Evolutionary conservation across 257 asterid genomes (phyloP), one percentile per base, ranked within the genome.

Genomic region (Ophiorrhiza pumila): DNA sequence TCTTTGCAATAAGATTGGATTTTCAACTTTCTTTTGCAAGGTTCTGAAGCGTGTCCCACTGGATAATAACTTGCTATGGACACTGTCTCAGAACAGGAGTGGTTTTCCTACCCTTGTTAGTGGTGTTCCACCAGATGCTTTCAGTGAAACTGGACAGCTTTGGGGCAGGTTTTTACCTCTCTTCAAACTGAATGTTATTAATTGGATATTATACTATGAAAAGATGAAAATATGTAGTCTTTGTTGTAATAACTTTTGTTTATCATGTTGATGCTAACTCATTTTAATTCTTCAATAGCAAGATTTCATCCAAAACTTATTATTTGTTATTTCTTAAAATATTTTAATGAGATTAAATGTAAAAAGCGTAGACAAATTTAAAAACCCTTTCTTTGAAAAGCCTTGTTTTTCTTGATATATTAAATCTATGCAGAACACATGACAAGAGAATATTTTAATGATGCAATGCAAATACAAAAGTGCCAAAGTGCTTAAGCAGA

Each of bases 71-170:
- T 81, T 60, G n/a, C 68, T 59, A 17, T 80, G 71, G 23, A 57
- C 77, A 66, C 56, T 68, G 74, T 65, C 70, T 78, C 93, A 95
- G 99, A 83, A 83, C 72, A 80, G 81, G 69, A 83, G 82, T 31
- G 91, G 97, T 45, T 95, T 92, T 78, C 99, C 99, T 59, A 89
- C 84, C 69, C 88, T 90, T 39, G 98, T 92, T 64, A 89, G 99
- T 80, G 99, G 98, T 27, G 99, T 92, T 74, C 99, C 99, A 39
- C 99, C 99, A 5, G 97, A 95, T 77, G 98, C 97, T 78, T 95
- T 95, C 79, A 95, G 99, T 78, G 90, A 85, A 77, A 92, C 97
- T 74, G 99, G 98, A 71, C 99, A 95, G 86, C 96, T 95, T 32
- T 95, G 98, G 99, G 89, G 87, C 91, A 95, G 98, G 99, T 94